Evolutionary conservation across 805 yeast genomes (phyloP), one percentile per base, ranked within the genome.

Genomic region (Starmerella vaccinii): DNA sequence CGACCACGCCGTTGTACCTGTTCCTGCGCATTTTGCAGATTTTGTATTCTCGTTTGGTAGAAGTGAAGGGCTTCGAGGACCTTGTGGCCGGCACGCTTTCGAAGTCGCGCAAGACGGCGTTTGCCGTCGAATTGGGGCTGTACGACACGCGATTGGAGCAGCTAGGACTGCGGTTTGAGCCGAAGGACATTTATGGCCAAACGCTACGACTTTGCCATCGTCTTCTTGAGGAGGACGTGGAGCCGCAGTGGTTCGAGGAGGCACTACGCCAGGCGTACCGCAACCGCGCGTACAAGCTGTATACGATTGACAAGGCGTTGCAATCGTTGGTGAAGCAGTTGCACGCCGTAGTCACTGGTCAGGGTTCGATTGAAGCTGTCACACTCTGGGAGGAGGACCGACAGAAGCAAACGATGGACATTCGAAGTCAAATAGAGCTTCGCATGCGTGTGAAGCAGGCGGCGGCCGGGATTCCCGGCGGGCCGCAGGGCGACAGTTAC

Each of bases 161-260:
- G 47, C 72, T 83, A 78, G 90, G 90, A 1, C 75, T 88, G 48
- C 77, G 77, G 55, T 82, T 89, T 59, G 56, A 51, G 22, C 62
- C 68, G 16, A 61, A 62, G 22, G 58, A 67, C 49, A 64, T 67
- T 45, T 92, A 92, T 65, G 70, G 73, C 32, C 96, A 90, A 66
- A 76, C 87, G n/a, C 70, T 92, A 52, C 72, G 71, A 2, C 72
- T 92, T 50, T 78, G 94, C 52, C 86, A 79, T 57, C 77, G 79
- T 56, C 71, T 87, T 47, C 82, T 92, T 57, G 92, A 86, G 57
- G 95, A 95, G 26, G 92, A 87, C 33, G 69, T 92, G 45, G 99
- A 92, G 62, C 95, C 86, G 56, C 92, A 83, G 66, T 81, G 88
- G 83, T 94, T 84, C 65, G 99, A 92, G 70, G 98, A 92, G 67